Base-by-base conservation (phyloP, 1,284 basidiomycete genomes). In the Boletus subluridellus region DNA sequence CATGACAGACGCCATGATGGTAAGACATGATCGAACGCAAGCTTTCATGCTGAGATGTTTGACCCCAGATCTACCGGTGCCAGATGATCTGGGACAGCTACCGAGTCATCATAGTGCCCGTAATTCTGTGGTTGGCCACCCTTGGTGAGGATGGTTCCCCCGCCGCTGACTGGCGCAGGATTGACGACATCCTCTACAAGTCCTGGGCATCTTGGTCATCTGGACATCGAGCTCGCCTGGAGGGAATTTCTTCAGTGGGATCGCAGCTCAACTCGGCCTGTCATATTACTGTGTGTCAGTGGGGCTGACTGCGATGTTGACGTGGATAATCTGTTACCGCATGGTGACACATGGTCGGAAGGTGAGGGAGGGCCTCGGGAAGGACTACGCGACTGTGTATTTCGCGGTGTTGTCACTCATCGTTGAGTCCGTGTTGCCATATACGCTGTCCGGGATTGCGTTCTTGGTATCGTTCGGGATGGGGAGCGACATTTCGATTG, bases 351-450 rank as follows among this genome's bases (percentile, higher is more conserved):
- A 66, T 17, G 69, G 61, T 5, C 56, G 17, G 14, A 49, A 7
- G 38, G 54, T 63, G 63, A 57, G 24, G 46, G 41, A 56, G 11
- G 34, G 46, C 1, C 63, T 73, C 15, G 69, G 71, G 12, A 14
- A 44, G 2, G 66, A 69, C 24, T 58, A 61, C 5, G 63, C 67
- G 7, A 26, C 24, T 0, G 60, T 61, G 24, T 72, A 70, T 54
- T 68, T 72, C 38, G 46, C 54, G 0, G 39, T 61, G 41, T 4
- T 62, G 30, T 24, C 65, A 6, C 30, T 72, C 14, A 38, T 71
- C 17, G 38, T 70, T 35, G 71, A 70, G 58, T 73, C 70, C 0
- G 61, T 71, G 50, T 21, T 73, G 14, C 70, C 70, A 15, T 72
- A 69, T 41, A 62, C 69, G 32, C 49, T 70, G 6, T 60, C 64